Evolutionary conservation across 2,329 filamentous ascomycete genomes (phyloP), one percentile per base, ranked within the genome.

Genomic region (Xylaria multiplex): DNA sequence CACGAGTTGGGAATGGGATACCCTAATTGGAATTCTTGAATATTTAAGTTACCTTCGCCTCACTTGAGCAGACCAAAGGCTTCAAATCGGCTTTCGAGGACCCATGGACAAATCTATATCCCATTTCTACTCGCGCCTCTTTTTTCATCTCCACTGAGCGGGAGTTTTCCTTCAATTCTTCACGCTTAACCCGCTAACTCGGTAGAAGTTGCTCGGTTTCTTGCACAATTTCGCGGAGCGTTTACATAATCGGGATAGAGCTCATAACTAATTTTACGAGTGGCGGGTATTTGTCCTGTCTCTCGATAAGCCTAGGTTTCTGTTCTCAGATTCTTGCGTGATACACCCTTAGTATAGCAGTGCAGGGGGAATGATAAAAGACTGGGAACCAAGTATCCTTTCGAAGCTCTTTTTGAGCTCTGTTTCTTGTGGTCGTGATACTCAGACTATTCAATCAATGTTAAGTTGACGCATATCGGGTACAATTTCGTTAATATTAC

Each of bases 221-320:
- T 62, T 72, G 73, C 74, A 74, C 67, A 73, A 71, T 16, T 65
- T 68, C 3, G 24, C 14, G 14, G 27, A 43, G 43, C 53, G 16
- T 16, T 7, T 40, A 35, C 42, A 35, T 59, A 53, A n/a, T 32
- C 11, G 13, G 22, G 46, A 22, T 4, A n/a, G 11, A 55, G 45
- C 19, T 19, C 19, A 13, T 6, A 37, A 32, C 14, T 52, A 14
- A 11, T 6, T 50, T 35, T 46, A 1, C 32, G 48, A 56, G 16
- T 24, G 55, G 50, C 13, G 69, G 74, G 75, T 77, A 73, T 76
- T 76, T 76, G 75, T 76, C 76, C 74, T 73, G 72, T 71, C 67
- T 73, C 58, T 65, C 42, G 65, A 65, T 74, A 24, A 40, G 43
- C 24, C 59, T 49, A 45, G 59, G n/a, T 67, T 66, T 54, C 54